Evolutionary conservation across 768 basidiomycete species (phyloP).

Genomic region (Pleurotus salmoneostramineus): DNA sequence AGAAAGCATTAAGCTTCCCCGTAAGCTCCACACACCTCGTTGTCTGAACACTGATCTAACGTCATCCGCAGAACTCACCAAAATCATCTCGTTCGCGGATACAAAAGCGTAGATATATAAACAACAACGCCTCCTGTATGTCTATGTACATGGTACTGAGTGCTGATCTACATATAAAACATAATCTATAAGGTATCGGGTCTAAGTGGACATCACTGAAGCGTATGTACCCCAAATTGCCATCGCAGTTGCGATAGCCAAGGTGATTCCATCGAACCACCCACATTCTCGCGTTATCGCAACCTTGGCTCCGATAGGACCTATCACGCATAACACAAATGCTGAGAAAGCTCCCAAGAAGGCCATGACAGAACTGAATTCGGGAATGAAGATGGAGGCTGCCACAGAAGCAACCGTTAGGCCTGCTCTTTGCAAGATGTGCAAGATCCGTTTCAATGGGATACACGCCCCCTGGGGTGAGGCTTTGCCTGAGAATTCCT

Average conservation of each 20-base stretch:
- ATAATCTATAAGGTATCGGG: too few relatives aligned
- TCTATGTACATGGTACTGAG: too few relatives aligned
- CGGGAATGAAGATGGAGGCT: conserved; percentile 73
- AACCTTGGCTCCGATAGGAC: conserved; percentile 72
- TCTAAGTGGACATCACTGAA: conserved; percentile 43
- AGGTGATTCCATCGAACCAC: conserved; percentile 48
- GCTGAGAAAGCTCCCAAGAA: conserved; percentile 90
- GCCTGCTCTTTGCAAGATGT: conserved; percentile 51
- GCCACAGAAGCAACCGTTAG: conserved; percentile 58
- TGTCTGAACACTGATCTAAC: conserved; percentile 8
- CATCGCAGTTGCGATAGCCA: conserved; percentile 56
- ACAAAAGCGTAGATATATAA: conserved; percentile 35
- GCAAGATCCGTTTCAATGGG: conserved; percentile 34
- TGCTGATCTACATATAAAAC: too few relatives aligned
- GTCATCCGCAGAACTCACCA: conserved; percentile 55
- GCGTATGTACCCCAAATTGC: conserved; percentile 75
- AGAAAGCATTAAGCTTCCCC: conserved; percentile 76
- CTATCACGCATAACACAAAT: conserved; percentile 69
- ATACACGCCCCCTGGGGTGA: conserved; percentile 21
- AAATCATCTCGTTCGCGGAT: conserved; percentile 70
- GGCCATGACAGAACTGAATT: conserved; percentile 83
- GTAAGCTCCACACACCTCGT: conserved; percentile 39
- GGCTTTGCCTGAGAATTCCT: conserved; percentile 30
- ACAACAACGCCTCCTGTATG: too few relatives aligned
- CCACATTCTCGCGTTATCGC: conserved; percentile 46